Conservation (phyloP, 352 stramenopile species). For the Phytophthora podocarpi region DNA sequence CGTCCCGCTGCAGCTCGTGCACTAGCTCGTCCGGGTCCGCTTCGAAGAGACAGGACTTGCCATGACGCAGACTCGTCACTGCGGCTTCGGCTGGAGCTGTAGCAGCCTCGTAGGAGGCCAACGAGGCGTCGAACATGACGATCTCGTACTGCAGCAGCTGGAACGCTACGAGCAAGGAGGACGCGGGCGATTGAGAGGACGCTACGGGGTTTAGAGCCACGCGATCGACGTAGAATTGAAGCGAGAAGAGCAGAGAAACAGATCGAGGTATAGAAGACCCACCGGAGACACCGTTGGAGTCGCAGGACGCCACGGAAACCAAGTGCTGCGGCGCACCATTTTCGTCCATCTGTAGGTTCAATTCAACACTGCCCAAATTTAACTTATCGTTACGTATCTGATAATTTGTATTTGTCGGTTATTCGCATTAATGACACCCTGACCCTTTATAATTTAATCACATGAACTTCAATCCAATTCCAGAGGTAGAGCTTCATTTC, state of each 20-base stretch:
- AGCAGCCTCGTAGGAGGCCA: background rate
- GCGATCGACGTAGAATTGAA: slow-evolving; percentile 45
- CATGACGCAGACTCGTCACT: slow-evolving; percentile 31
- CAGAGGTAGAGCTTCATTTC: too few species aligned
- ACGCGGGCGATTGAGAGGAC: background rate
- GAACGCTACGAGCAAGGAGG: slow-evolving; percentile 42
- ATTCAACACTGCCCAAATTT: too few species aligned
- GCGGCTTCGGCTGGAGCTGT: background rate
- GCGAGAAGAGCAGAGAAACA: slow-evolving; percentile 43
- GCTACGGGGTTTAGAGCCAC: slow-evolving; percentile 10
- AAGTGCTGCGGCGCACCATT: too few species aligned
- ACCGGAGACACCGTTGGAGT: background rate
- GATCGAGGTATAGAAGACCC: background rate
- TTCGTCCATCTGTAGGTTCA: too few species aligned
- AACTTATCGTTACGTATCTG: too few species aligned
- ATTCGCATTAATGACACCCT: too few species aligned
- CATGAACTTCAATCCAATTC: too few species aligned
- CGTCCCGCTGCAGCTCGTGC: slow-evolving; percentile 32
- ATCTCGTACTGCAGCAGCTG: slow-evolving; percentile 61
- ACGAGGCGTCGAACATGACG: slow-evolving; percentile 42
- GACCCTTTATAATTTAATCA: too few species aligned
- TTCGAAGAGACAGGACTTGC: slow-evolving; percentile 64
- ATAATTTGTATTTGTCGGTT: too few species aligned
- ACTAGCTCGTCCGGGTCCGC: slow-evolving; percentile 29
- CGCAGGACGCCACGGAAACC: slow-evolving; percentile 11